phyloP scores from a whole-genome alignment of 345 rosid species.

The Dipteronia sinensis region DNA sequence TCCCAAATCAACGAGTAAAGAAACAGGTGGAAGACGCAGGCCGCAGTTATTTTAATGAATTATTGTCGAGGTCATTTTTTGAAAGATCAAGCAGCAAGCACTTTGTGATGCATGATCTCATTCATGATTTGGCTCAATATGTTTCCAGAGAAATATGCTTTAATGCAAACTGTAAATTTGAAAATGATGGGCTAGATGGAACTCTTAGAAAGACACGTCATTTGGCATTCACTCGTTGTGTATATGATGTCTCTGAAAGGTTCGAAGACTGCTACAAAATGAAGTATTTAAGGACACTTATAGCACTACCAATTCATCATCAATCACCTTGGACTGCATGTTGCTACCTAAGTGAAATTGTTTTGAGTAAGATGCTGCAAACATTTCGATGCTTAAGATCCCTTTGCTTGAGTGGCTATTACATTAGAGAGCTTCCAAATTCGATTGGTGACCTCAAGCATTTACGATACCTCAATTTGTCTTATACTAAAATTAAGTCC shows the following conservation, averaged over 20 bases:
- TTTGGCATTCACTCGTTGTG: neutral
- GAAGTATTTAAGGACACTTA: neutral
- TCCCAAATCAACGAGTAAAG: neutral
- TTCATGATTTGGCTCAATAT: constrained; percentile 5
- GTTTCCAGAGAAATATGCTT: neutral
- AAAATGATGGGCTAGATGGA: neutral
- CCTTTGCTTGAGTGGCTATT: neutral
- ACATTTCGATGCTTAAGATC: neutral
- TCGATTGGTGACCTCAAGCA: constrained; percentile 14
- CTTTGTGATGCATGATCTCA: constrained; percentile 12
- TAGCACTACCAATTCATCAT: neutral
- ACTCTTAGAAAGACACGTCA: neutral
- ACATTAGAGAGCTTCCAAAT: neutral
- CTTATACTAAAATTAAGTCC: constrained; percentile 9
- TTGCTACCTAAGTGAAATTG: neutral
- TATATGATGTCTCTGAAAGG: neutral
- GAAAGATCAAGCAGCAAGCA: neutral
- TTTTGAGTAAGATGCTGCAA: neutral
- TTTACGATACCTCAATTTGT: constrained; percentile 20
- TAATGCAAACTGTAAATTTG: neutral
- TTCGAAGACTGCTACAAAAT: neutral
- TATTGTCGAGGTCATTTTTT: constrained; percentile 15
- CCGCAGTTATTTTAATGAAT: neutral
- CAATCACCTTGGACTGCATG: neutral
- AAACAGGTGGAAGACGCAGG: neutral